Conservation (phyloP, 257 asterid species). For the Misopates orontium region DNA sequence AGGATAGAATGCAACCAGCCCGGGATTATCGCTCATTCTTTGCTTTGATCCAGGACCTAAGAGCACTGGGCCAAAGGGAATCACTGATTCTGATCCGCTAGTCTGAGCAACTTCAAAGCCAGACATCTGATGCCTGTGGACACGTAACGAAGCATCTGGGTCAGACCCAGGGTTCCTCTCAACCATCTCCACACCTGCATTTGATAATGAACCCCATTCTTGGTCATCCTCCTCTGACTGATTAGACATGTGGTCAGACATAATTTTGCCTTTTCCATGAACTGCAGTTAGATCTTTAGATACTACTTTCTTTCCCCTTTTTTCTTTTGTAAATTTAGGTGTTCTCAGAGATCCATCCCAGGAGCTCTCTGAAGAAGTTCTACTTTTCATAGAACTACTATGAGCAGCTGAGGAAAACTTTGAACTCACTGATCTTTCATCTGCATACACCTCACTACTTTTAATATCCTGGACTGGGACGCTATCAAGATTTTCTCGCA, state of each 20-base stretch:
- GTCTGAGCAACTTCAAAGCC: constrained; percentile 71
- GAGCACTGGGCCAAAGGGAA: constrained; percentile 77
- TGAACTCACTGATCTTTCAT: constrained; percentile 56
- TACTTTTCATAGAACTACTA: constrained; percentile 50
- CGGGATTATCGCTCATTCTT: constrained; percentile 63
- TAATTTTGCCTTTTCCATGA: constrained; percentile 61
- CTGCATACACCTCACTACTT: constrained; percentile 54
- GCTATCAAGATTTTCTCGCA: constrained; percentile 50
- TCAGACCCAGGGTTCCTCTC: constrained; percentile 58
- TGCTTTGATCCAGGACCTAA: constrained; percentile 66
- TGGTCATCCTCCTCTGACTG: constrained; percentile 66
- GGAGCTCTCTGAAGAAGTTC: constrained; percentile 63
- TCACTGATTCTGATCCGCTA: constrained; percentile 69
- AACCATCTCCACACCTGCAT: constrained; percentile 44
- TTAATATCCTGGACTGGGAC: constrained; percentile 52
- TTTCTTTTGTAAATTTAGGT: constrained; percentile 45
- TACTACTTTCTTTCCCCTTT: constrained; percentile 42
- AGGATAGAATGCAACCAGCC: constrained; percentile 78
- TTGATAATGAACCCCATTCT: constrained; percentile 48
- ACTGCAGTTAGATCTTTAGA: constrained; percentile 35
- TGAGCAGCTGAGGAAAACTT: constrained; percentile 52
- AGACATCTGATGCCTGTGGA: constrained; percentile 51
- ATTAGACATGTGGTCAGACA: constrained; percentile 46
- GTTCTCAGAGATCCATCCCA: constrained; percentile 56
- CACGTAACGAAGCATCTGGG: constrained; percentile 49